Evolutionary conservation across 2,329 filamentous ascomycete genomes (phyloP).

Genomic region (Nothophaeocryptopus gaeumannii): DNA sequence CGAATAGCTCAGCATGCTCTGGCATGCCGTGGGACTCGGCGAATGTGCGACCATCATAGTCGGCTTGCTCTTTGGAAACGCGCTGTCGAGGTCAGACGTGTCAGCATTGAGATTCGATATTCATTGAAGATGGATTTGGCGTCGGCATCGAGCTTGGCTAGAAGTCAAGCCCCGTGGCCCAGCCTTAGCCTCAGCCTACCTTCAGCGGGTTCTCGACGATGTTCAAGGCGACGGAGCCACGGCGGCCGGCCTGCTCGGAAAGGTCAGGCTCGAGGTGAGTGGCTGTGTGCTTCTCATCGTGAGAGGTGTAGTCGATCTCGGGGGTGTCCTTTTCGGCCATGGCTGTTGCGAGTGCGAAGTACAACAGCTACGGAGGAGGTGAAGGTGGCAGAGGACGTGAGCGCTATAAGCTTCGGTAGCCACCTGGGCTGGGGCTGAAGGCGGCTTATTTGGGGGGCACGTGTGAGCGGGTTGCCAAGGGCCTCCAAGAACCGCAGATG

Average conservation of each 20-base stretch:
- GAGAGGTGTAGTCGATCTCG: conserved; percentile 12
- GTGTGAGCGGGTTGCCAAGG: too few relatives aligned
- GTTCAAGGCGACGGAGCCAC: conserved; percentile 45
- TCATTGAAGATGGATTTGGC: too few relatives aligned
- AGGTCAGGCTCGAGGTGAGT: not conserved
- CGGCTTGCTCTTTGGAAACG: conserved; percentile 32
- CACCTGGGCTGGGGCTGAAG: too few relatives aligned
- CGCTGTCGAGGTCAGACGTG: conserved; percentile 27
- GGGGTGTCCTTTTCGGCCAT: conserved; percentile 8
- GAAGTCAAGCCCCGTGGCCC: too few relatives aligned
- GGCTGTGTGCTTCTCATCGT: conserved; percentile 15
- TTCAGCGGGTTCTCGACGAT: conserved; percentile 48
- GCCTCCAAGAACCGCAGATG: too few relatives aligned
- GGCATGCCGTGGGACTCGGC: conserved; percentile 35
- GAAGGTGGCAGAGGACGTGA: too few relatives aligned
- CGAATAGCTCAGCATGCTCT: conserved; percentile 40
- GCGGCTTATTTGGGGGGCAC: too few relatives aligned
- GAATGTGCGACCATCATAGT: conserved; percentile 35
- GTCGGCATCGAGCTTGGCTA: too few relatives aligned
- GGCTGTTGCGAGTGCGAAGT: too few relatives aligned
- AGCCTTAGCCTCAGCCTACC: conserved; percentile 31
- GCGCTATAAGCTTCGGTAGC: too few relatives aligned
- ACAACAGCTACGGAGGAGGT: too few relatives aligned
- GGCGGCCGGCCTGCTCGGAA: conserved; percentile 28
- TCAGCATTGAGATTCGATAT: conserved; percentile 9